A percentile compares a stretch with the other conserved stretches of the same genome.
These are phyloP conservation scores for Erysiphe pulchra DNA, from an alignment of 2,329 filamentous ascomycete species.

Conservation along the genomic window DNA sequence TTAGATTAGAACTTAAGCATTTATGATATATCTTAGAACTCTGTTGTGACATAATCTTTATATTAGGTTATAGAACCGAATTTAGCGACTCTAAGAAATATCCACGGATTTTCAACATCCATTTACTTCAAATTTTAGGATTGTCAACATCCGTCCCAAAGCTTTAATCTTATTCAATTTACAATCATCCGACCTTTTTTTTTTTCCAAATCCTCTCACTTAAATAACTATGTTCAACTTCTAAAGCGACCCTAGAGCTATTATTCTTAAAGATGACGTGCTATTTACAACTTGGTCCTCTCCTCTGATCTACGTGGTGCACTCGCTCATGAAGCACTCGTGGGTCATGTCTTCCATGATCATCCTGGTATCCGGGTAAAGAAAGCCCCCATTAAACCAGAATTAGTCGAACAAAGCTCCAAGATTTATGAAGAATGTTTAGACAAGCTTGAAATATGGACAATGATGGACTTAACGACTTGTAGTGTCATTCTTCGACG, in stretches of 20 bases:
- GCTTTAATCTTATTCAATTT: no score
- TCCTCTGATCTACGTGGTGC: not conserved
- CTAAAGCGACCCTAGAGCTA: not conserved
- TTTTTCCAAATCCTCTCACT: no score
- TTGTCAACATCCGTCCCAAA: no score
- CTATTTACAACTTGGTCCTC: not conserved
- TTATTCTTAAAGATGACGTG: not conserved
- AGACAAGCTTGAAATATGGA: not conserved
- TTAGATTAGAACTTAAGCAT: no score
- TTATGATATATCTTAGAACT: no score
- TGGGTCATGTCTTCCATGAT: not conserved
- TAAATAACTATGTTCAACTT: no score
- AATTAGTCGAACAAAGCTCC: not conserved
- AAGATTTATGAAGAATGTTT: not conserved
- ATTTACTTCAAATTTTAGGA: no score
- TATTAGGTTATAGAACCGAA: no score
- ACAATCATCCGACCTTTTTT: no score
- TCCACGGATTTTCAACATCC: no score
- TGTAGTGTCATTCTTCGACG: not conserved
- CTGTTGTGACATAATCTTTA: no score
- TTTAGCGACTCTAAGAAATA: no score
- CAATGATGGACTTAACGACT: not conserved
- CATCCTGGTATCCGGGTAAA: not conserved
- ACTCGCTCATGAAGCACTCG: not conserved
- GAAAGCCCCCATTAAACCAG: not conserved